phyloP scores from a whole-genome alignment of 257 asterid genomes.

The Lantana camara region DNA sequence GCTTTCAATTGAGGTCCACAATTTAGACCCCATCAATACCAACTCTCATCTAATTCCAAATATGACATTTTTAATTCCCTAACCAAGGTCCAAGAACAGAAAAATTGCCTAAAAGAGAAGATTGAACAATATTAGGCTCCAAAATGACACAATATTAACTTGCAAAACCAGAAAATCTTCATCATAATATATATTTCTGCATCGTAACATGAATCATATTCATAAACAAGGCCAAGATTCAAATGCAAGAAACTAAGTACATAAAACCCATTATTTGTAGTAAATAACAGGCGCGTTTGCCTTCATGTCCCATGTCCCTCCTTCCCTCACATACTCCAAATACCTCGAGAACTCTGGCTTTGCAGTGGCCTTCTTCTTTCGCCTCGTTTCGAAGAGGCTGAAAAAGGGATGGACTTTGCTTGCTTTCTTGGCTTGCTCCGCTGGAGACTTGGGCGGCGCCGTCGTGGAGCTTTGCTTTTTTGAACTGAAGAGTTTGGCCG shows the following conservation, averaged over 20 bases:
- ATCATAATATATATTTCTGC: too few species aligned
- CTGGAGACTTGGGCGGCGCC: background rate
- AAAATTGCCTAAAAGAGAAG: too few species aligned
- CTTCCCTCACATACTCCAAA: constrained; percentile 72
- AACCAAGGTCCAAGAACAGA: too few species aligned
- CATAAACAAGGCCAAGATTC: too few species aligned
- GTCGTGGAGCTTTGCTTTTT: constrained; percentile 2
- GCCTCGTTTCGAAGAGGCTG: constrained; percentile 46
- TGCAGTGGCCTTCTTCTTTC: constrained; percentile 59
- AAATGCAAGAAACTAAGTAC: background rate
- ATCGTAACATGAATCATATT: too few species aligned
- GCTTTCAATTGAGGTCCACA: too few species aligned
- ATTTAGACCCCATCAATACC: too few species aligned
- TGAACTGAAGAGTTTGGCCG: constrained; percentile 37
- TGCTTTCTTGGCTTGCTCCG: constrained; percentile 48
- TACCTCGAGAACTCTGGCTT: constrained; percentile 82
- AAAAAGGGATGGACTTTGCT: constrained; percentile 58
- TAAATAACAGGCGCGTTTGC: constrained; percentile 27
- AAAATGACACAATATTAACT: too few species aligned
- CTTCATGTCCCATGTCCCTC: constrained; percentile 45
- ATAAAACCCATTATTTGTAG: background rate
- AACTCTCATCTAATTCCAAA: too few species aligned
- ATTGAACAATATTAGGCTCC: too few species aligned
- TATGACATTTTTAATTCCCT: too few species aligned
- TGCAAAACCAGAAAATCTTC: too few species aligned